phyloP scores from a whole-genome alignment of 257 asterid genomes.

The Jaltomata sinuosa region DNA sequence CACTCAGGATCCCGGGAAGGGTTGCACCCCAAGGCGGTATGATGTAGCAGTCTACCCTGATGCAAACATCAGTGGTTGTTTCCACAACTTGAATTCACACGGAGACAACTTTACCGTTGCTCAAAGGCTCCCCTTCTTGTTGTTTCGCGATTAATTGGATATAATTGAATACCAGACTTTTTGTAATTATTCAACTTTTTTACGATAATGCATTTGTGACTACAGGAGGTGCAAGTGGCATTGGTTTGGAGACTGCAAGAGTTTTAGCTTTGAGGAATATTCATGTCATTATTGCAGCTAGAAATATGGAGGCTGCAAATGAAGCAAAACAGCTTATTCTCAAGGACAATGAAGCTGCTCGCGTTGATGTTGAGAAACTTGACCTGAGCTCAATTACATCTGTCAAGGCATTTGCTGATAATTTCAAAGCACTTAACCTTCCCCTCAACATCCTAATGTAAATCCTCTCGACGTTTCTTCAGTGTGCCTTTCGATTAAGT shows the following conservation, averaged over 20 bases:
- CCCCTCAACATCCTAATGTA: conserved; percentile 87
- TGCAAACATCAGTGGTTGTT: no score
- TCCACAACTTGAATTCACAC: not conserved
- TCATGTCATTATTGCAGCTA: conserved; percentile 70
- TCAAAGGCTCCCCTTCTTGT: no score
- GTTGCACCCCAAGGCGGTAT: not conserved
- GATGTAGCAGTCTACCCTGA: not conserved
- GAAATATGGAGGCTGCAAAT: conserved; percentile 68
- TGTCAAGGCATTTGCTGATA: conserved; percentile 43
- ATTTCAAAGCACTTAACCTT: conserved; percentile 48
- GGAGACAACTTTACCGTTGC: not conserved
- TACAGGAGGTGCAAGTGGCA: conserved; percentile 83
- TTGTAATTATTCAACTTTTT: no score
- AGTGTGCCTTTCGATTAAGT: no score
- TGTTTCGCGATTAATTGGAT: no score
- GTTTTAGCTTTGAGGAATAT: conserved; percentile 58
- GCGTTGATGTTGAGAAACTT: conserved; percentile 53
- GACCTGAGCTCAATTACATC: conserved; percentile 66
- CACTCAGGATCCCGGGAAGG: not conserved
- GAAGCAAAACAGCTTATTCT: conserved; percentile 53
- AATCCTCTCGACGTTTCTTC: not conserved
- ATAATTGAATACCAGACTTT: no score
- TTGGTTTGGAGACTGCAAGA: conserved; percentile 75
- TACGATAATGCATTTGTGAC: no score
- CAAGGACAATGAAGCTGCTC: conserved; percentile 31